These are phyloP conservation scores for Rutidosis leptorrhynchoides DNA, from an alignment of 129 eudicot genomes.

Conservation along the genomic window DNA sequence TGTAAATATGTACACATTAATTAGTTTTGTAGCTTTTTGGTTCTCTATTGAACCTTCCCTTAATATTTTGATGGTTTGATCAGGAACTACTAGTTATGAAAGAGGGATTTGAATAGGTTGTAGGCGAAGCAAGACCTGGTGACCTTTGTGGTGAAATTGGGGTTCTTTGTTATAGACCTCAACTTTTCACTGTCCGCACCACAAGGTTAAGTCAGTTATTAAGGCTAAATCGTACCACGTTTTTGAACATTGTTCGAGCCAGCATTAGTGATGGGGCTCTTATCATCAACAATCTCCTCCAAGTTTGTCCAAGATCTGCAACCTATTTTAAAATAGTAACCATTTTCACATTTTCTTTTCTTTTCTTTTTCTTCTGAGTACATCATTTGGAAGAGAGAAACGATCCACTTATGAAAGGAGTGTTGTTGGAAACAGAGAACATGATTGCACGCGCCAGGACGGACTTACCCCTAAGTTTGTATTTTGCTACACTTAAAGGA, in stretches of 20 bases:
- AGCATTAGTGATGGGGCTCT: conserved; percentile 73
- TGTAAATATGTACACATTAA: too few relatives aligned
- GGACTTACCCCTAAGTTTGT: conserved; percentile 83
- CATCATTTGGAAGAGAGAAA: conserved; percentile 58
- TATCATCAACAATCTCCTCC: conserved; percentile 73
- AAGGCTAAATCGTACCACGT: conserved; percentile 62
- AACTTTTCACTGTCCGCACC: conserved; percentile 66
- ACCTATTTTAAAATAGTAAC: not conserved
- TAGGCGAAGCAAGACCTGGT: conserved; percentile 53
- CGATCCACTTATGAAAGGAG: conserved; percentile 57
- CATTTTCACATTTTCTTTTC: not conserved
- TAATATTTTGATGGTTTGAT: conserved; percentile 10
- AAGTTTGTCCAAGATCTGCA: conserved; percentile 35
- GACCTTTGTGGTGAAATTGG: conserved; percentile 76
- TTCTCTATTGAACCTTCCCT: not conserved
- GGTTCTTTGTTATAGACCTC: conserved; percentile 76
- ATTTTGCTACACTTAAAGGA: conserved; percentile 81
- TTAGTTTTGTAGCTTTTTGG: not conserved
- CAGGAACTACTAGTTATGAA: conserved; percentile 64
- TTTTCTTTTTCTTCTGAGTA: too few relatives aligned
- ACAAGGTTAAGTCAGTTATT: conserved; percentile 69
- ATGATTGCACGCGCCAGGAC: conserved; percentile 76
- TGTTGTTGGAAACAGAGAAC: conserved; percentile 56
- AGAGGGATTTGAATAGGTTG: conserved; percentile 64
- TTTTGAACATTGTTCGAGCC: conserved; percentile 55